These are phyloP conservation scores for Chamaecyparis obtusa DNA, from an alignment of 75 land plant genomes.

Conservation along the genomic window DNA sequence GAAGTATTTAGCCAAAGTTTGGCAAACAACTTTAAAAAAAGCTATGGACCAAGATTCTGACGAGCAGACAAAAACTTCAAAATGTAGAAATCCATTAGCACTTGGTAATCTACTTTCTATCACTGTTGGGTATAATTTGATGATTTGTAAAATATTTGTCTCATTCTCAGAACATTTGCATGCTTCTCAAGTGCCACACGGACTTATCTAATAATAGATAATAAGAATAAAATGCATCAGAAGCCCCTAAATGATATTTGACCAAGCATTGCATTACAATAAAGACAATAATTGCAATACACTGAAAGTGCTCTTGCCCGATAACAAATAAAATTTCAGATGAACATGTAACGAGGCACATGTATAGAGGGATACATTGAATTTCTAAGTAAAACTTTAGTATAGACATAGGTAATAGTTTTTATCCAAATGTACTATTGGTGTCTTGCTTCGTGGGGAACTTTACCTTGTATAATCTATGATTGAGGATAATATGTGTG, in stretches of 20 bases:
- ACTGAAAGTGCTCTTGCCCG: neutral
- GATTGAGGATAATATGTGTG: no score
- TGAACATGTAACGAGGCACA: neutral
- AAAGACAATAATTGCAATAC: neutral
- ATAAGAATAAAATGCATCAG: no score
- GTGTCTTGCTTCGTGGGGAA: no score
- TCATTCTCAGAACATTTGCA: no score
- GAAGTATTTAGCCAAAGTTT: neutral
- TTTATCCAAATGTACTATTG: no score
- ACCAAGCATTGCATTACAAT: neutral
- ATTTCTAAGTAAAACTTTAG: no score
- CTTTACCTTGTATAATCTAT: no score
- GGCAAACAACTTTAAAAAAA: neutral
- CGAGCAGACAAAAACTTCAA: neutral
- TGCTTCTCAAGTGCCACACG: no score
- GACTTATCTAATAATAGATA: neutral
- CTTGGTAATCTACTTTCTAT: neutral
- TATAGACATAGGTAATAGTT: no score
- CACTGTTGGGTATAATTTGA: neutral
- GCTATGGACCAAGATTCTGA: neutral
- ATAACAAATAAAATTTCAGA: neutral
- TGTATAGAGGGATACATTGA: no score
- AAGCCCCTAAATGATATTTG: no score
- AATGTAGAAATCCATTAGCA: neutral
- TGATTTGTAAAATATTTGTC: neutral